Percentiles rank a stretch among this genome's conserved stretches.
These are phyloP conservation scores for Suhomyces sp. DNA, from an alignment of 805 yeast species.

Conservation along the genomic window DNA sequence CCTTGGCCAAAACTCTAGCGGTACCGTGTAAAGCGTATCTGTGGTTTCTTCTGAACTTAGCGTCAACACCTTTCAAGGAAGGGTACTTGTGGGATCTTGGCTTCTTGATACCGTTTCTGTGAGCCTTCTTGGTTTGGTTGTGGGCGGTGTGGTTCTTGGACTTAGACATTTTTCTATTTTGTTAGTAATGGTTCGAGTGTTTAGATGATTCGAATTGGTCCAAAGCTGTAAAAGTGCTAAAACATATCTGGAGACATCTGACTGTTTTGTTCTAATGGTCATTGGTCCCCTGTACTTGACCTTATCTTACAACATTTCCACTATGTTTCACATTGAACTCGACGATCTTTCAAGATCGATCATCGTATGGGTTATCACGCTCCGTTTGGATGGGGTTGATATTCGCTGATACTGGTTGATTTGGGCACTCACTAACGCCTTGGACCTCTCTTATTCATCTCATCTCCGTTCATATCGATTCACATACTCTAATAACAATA, in stretches of 20 bases:
- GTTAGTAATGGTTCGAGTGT: constrained; percentile 24
- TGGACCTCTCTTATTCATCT: background rate
- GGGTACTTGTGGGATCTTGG: constrained; percentile 98
- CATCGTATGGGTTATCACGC: too few species aligned
- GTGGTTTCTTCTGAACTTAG: constrained; percentile 99
- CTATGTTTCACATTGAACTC: background rate
- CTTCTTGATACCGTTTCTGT: constrained; percentile 99
- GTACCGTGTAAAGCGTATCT: constrained; percentile 98
- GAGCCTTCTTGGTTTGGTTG: constrained; percentile 99
- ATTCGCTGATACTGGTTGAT: background rate
- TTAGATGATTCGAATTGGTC: background rate
- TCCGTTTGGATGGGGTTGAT: too few species aligned
- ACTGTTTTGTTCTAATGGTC: too few species aligned
- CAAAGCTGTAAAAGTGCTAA: background rate
- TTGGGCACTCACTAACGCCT: background rate
- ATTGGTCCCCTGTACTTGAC: background rate
- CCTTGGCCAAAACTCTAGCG: constrained; percentile 87
- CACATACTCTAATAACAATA: constrained; percentile 4
- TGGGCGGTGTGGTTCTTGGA: constrained; percentile 99
- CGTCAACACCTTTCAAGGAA: constrained; percentile 97
- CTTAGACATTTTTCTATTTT: constrained; percentile 75
- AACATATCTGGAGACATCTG: too few species aligned
- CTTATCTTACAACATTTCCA: background rate
- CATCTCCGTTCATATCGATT: background rate
- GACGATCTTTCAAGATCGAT: background rate